These are phyloP conservation scores for Chaetomiaceae sp. DNA, from an alignment of 2,329 filamentous ascomycete species.

Conservation along the genomic window DNA sequence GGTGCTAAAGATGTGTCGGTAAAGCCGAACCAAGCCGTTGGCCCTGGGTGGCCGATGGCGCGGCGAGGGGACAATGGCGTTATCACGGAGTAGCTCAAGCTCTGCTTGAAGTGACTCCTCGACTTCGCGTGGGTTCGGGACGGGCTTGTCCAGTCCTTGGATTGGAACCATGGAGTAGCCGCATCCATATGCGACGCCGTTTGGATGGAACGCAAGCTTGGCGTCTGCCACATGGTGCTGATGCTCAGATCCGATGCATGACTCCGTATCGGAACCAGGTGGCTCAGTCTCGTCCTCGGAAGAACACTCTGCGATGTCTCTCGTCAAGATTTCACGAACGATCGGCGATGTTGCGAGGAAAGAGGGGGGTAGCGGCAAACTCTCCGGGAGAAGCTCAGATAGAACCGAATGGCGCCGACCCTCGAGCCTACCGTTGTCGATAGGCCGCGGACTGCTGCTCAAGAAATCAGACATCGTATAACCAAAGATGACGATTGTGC, in stretches of 20 bases:
- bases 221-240: slow-evolving; percentile 6
- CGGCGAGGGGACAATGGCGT: slow-evolving; percentile 8
- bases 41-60: neutral
- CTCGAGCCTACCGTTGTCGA: slow-evolving; percentile 1
- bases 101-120: slow-evolving; percentile 22
- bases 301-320: slow-evolving; percentile 23
- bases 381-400: slow-evolving; percentile 18
- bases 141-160: slow-evolving; percentile 20
- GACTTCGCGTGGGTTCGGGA: slow-evolving; percentile 21
- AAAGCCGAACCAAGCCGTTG: neutral
- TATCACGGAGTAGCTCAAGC: slow-evolving; percentile 7
- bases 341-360: slow-evolving; percentile 20
- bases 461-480: no score
- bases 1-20: slow-evolving; percentile 10
- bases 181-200: slow-evolving; percentile 21
- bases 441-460: slow-evolving; percentile 1
- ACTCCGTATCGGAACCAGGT: neutral
- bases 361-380: slow-evolving; percentile 13
- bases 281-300: slow-evolving; percentile 13
- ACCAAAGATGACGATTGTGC: no score
- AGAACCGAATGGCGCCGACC: slow-evolving; percentile 17
- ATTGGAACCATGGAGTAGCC: slow-evolving; percentile 21
- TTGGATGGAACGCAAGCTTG: slow-evolving; percentile 23
- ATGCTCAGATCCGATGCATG: neutral
- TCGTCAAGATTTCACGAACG: slow-evolving; percentile 19